Evolutionary conservation across 306 rosid species (phyloP), one percentile per base, ranked within the genome.

Genomic region (Hippophae tibetana): DNA sequence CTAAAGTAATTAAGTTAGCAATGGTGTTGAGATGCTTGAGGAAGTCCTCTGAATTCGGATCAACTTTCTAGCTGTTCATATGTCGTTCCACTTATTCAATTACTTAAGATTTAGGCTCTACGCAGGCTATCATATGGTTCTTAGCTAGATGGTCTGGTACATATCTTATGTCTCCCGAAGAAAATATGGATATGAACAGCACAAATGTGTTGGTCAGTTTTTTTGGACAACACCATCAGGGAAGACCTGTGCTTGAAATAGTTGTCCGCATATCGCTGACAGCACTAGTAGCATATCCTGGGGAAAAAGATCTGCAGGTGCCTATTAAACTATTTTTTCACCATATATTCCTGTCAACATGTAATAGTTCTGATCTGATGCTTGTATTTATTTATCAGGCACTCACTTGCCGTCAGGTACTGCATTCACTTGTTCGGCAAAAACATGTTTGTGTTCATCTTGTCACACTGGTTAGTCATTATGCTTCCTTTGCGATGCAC

Each of bases 61-160:
- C 8, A 49, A 13, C 53, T 31, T 31, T 31, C 38, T 49, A 49
- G 53, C 6, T 49, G 44, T 68, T 48, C 25, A 31, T 53, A 52
- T 59, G 27, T 60, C 41, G 43, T 69, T 50, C 40, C 31, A 56
- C 14, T 41, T 27, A 50, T n/a, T 53, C 53, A 56, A 42, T 23
- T 75, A 46, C 26, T 43, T 60, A 56, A 69, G 38, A 56, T 43
- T 60, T 69, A 62, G 57, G 73, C 18, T 47, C 71, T 63, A 47
- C 75, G 82, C 89, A 92, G 98, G 86, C 98, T 70, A 65, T 92
- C 70, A 71, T 92, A 64, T 92, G 98, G 98, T 87, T 92, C 78
- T 87, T 92, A 64, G 88, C 96, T 66, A 83, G 98, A 76, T 92
- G 98, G 98, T 87, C 92, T 60, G 80, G 76, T 48, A 87, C 98